phyloP scores from a whole-genome alignment of 768 basidiomycete species.

The Cystofilobasidium bisporidii region DNA sequence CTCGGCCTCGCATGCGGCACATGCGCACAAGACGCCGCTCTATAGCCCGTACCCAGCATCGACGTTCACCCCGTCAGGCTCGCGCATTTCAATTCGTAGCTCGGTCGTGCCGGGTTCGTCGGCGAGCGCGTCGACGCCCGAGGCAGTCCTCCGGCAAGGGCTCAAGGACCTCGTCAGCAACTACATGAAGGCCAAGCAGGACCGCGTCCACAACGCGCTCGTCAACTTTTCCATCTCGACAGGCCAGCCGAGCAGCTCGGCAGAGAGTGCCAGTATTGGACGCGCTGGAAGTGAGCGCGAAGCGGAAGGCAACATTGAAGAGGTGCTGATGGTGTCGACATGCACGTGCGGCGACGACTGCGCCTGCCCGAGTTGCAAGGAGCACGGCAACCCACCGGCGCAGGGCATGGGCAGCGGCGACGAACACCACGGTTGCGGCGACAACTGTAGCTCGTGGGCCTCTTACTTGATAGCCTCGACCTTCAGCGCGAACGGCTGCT shows the following conservation, averaged over 20 bases:
- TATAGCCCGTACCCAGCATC: slow-evolving; percentile 36
- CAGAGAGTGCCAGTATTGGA: background rate
- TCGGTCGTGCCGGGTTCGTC: background rate
- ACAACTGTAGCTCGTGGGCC: slow-evolving; percentile 29
- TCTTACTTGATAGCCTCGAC: background rate
- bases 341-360: slow-evolving; percentile 41
- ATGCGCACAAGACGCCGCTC: slow-evolving; percentile 40
- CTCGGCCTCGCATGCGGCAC: slow-evolving; percentile 37
- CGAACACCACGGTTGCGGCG: slow-evolving; percentile 23
- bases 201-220: slow-evolving; percentile 8
- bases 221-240: background rate
- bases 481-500: background rate
- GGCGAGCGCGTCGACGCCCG: background rate
- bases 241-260: background rate
- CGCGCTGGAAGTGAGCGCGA: slow-evolving; percentile 28
- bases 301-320: slow-evolving; percentile 31
- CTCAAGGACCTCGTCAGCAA: slow-evolving; percentile 16
- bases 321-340: slow-evolving; percentile 32
- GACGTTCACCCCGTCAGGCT: background rate
- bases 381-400: slow-evolving; percentile 32
- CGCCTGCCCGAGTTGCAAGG: slow-evolving; percentile 38
- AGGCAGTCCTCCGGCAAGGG: background rate
- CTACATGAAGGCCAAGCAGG: slow-evolving; percentile 7
- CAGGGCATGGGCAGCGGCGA: slow-evolving; percentile 27
- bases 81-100: background rate